Evolutionary conservation across 192 early-diverging fungal genomes (phyloP).

Genomic region (Phlyctochytrium arcticum): DNA sequence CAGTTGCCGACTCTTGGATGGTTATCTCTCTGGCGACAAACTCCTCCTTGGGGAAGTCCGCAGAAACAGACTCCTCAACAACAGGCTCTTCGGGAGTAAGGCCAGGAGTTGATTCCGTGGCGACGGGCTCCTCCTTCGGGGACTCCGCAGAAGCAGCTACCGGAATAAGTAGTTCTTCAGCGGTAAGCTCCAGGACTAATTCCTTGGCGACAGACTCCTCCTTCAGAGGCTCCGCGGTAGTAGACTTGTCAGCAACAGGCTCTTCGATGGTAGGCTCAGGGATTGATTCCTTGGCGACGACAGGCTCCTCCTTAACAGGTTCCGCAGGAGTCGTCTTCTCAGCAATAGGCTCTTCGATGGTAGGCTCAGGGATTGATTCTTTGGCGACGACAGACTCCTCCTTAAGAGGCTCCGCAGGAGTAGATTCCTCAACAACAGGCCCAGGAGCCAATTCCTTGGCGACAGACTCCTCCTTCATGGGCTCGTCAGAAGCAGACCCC

Average conservation of each 20-base stretch:
- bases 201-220: background rate
- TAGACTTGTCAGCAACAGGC: too few species aligned
- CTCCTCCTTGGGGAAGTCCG: background rate
- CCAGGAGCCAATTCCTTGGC: background rate
- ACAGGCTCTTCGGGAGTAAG: background rate
- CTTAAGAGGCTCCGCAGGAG: background rate
- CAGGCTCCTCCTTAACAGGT: background rate
- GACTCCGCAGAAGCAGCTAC: too few species aligned
- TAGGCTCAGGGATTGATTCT: background rate
- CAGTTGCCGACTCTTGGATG: too few species aligned
- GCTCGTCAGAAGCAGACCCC: background rate
- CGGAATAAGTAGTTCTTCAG: too few species aligned
- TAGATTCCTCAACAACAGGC: background rate
- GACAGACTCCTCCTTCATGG: background rate
- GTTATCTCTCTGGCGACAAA: background rate
- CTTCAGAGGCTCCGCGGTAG: too few species aligned
- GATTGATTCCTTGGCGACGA: background rate
- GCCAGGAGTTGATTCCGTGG: background rate
- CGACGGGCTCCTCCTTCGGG: background rate
- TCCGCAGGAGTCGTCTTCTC: background rate
- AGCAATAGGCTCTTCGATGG: background rate
- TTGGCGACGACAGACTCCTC: background rate
- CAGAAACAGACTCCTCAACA: background rate
- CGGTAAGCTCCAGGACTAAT: too few species aligned
- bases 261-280: too few species aligned